Base-by-base conservation (phyloP, 208 protist genomes). In the Trichomonas gallinae region DNA sequence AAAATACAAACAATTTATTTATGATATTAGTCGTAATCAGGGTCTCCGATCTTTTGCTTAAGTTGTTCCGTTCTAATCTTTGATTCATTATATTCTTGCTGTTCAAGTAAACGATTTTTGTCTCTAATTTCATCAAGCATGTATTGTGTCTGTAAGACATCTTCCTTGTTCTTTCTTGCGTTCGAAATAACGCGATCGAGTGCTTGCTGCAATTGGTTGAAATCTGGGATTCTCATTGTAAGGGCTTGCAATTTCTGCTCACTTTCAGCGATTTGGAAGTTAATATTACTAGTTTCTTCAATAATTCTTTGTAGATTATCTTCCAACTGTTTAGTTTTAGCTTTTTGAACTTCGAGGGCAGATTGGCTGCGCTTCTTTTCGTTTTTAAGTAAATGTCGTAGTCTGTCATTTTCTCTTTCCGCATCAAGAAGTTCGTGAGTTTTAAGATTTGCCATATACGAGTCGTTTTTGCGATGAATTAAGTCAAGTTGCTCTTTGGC, bases 141-240 rank as follows among this genome's bases (percentile, higher is more conserved):
- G 51, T 93, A 93, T 36, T 93, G 42, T 58, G 40, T 93, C 44
- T 93, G 42, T 51, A 51, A 15, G n/a, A 93, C 44, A 51, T 48
- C 42, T 51, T 93, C 87, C 51, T 93, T 58, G n/a, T 93, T 34
- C 31, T 93, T 93, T 8, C 44, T 8, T 38, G 87, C 42, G 26
- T 51, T 34, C 31, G 11, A 42, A 48, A 93, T 34, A 34, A 44
- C 42, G 4, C 44, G 42, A 93, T 93, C 87, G 4, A 93, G n/a
- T 38, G 36, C 87, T 93, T 93, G 87, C 10, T 40, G 15, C n/a
- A 51, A 51, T 93, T 93, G 87, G 21, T 58, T 38, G n/a, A 93
- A 93, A 38, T 93, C 87, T 17, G 87, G 87, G 38, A 93, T 93
- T 93, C 44, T 93, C 87, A 93, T 93, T 40, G 45, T 48, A 23